These are phyloP conservation scores for Hypericum perforatum DNA, from an alignment of 345 rosid genomes.

Conservation along the genomic window DNA sequence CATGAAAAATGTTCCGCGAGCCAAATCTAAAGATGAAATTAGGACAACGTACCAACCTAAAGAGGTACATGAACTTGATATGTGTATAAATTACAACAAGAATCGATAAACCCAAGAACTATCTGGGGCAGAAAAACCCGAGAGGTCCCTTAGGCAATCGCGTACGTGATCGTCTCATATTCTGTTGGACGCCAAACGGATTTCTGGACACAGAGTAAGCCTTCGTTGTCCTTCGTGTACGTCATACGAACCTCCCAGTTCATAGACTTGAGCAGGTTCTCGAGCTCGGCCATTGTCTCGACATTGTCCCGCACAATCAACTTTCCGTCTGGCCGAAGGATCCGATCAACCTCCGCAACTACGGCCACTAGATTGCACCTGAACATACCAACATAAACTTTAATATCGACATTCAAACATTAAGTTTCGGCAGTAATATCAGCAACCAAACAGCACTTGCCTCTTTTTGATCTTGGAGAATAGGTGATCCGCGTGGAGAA, in stretches of 20 bases:
- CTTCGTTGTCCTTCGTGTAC: conserved; percentile 67
- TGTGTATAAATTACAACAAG: no score
- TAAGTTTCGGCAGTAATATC: background rate
- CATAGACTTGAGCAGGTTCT: conserved; percentile 49
- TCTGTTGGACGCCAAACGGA: conserved; percentile 76
- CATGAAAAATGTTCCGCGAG: no score
- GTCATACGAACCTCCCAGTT: conserved; percentile 80
- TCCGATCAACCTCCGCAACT: conserved; percentile 77
- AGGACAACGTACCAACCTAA: no score
- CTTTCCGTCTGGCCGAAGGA: conserved; percentile 82
- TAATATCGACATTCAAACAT: background rate
- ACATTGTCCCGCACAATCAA: conserved; percentile 66
- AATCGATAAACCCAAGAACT: no score
- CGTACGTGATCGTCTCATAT: background rate
- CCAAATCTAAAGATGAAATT: no score
- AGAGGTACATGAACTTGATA: no score
- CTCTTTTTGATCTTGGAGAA: conserved; percentile 74
- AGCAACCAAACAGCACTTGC: conserved; percentile 17
- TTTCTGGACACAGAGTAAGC: conserved; percentile 74
- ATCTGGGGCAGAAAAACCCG: no score
- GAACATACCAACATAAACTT: conserved; percentile 2
- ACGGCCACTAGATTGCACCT: conserved; percentile 71
- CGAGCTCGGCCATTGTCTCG: conserved; percentile 49
- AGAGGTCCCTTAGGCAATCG: background rate
- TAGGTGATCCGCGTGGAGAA: conserved; percentile 93